These are phyloP conservation scores for Starmerella vitae DNA, from an alignment of 805 yeast species.

Conservation along the genomic window DNA sequence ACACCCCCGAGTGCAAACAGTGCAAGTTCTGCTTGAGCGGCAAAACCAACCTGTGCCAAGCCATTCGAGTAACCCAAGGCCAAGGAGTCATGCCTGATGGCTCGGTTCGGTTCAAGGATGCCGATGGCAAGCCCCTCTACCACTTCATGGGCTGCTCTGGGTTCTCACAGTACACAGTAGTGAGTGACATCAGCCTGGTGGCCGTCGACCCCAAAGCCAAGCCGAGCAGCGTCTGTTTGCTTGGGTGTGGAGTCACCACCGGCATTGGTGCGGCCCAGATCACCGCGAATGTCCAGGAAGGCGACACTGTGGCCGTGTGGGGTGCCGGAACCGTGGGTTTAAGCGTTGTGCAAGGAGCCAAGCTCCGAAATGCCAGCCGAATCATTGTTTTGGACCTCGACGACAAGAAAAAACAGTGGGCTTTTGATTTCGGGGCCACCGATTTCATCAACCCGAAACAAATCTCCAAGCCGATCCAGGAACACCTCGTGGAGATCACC, in stretches of 20 bases:
- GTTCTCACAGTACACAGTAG: constrained; percentile 93
- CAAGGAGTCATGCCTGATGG: constrained; percentile 99
- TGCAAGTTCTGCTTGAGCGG: constrained; percentile 93
- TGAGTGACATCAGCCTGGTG: constrained; percentile 92
- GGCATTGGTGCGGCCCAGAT: constrained; percentile 96
- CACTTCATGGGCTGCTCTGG: constrained; percentile 99
- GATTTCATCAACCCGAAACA: constrained; percentile 80
- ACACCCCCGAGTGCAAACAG: constrained; percentile 92
- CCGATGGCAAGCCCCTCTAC: constrained; percentile 59
- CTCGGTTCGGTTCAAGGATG: constrained; percentile 65
- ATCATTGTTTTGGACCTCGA: constrained; percentile 76
- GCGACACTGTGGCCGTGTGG: constrained; percentile 89
- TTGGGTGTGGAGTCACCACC: constrained; percentile 98
- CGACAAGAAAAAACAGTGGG: constrained; percentile 74
- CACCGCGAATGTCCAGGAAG: constrained; percentile 80
- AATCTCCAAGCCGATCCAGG: constrained; percentile 55
- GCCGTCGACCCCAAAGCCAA: constrained; percentile 78
- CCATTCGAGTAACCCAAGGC: constrained; percentile 96
- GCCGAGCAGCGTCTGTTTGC: constrained; percentile 72
- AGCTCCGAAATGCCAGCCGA: constrained; percentile 63
- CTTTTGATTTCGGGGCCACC: constrained; percentile 82
- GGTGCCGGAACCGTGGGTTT: constrained; percentile 98
- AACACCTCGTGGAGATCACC: constrained; percentile 63
- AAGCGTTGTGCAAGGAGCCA: constrained; percentile 92
- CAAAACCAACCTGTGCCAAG: constrained; percentile 90